Evolutionary conservation across 345 rosid genomes (phyloP).

Genomic region (Triadica sebifera): DNA sequence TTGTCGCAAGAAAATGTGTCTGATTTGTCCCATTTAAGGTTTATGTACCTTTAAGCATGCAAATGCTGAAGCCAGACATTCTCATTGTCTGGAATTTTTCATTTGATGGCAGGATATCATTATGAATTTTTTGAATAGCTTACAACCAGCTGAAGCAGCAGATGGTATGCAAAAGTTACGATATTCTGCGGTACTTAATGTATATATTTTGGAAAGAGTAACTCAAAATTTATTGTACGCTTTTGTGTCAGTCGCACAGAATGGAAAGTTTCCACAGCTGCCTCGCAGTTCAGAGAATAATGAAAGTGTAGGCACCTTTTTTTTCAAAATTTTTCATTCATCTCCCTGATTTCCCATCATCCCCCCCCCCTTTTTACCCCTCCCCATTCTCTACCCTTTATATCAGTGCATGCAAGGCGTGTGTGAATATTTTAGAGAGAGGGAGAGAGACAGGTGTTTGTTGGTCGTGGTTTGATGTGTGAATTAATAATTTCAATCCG

Average conservation of each 20-base stretch:
- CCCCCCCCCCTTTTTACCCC: background rate
- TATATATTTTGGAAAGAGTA: background rate
- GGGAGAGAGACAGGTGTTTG: too few species aligned
- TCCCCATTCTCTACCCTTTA: background rate
- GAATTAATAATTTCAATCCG: too few species aligned
- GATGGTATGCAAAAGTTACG: conserved; percentile 57
- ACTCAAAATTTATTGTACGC: conserved; percentile 3
- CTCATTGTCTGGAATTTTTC: conserved; percentile 21
- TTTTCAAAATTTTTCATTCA: background rate
- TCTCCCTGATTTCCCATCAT: background rate
- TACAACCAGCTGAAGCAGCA: conserved; percentile 59
- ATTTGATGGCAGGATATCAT: conserved; percentile 68
- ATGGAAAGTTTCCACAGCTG: conserved; percentile 80
- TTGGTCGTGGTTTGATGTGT: too few species aligned
- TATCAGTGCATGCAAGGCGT: too few species aligned
- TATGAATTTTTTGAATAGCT: conserved; percentile 52
- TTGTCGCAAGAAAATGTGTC: background rate
- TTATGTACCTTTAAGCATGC: background rate
- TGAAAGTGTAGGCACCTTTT: conserved; percentile 55
- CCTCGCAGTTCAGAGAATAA: conserved; percentile 67
- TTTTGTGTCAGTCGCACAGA: conserved; percentile 57
- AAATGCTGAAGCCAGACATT: background rate
- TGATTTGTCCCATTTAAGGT: background rate
- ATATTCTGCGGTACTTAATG: conserved; percentile 8
- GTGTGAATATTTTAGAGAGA: too few species aligned